A percentile compares a stretch with the other conserved stretches of the same genome.
Evolutionary conservation across 1,284 basidiomycete genomes (phyloP).

Genomic region (Apiotrichum gracile): DNA sequence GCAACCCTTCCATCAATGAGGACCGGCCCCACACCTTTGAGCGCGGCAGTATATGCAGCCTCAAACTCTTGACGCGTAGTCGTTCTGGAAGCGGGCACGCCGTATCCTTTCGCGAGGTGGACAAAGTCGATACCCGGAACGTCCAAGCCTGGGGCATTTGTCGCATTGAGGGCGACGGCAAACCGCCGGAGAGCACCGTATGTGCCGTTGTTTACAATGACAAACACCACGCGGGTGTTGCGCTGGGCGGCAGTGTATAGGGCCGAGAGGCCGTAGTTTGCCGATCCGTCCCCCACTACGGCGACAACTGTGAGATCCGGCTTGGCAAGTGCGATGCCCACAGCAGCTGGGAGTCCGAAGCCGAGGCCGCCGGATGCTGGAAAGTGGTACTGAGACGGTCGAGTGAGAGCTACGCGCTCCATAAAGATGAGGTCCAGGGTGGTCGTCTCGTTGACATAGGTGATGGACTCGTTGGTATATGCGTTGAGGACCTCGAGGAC

Average conservation of each 20-base stretch:
- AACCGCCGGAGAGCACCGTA: conserved; percentile 13
- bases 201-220: conserved; percentile 11
- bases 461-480: background rate
- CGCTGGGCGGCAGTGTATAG: conserved; percentile 7
- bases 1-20: conserved; percentile 7
- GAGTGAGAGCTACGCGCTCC: background rate
- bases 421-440: conserved; percentile 5
- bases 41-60: conserved; percentile 1
- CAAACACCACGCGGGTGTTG: conserved; percentile 6
- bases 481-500: conserved; percentile 1
- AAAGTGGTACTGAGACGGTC: conserved; percentile 9
- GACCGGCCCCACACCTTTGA: conserved; percentile 3
- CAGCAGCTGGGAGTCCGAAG: conserved; percentile 10
- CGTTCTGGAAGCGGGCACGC: conserved; percentile 2
- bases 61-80: conserved; percentile 4
- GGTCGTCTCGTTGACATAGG: conserved; percentile 13
- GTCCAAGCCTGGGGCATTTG: conserved; percentile 5
- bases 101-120: conserved; percentile 8
- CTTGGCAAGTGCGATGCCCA: conserved; percentile 5
- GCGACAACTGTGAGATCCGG: conserved; percentile 11
- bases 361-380: conserved; percentile 11
- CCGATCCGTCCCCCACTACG: conserved; percentile 8
- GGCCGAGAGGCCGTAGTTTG: conserved; percentile 11
- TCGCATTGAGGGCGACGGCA: conserved; percentile 1
- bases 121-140: conserved; percentile 14